Evolutionary conservation across 2,329 filamentous ascomycete species (phyloP).

Genomic region (Trichoderma harzianum): DNA sequence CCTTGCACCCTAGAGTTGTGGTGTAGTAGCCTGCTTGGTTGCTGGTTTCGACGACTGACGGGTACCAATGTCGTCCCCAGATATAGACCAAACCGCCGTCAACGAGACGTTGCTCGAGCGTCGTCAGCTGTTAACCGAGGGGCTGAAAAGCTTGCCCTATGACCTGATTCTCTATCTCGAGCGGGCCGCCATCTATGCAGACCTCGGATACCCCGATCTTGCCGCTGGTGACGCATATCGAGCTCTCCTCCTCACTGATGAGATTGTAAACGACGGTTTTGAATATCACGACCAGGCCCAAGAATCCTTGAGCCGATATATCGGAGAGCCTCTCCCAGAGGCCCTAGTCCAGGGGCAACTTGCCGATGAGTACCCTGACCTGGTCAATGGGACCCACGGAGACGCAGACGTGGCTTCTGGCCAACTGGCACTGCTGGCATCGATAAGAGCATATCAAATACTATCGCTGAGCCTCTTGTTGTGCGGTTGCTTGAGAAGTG

Average conservation of each 20-base stretch:
- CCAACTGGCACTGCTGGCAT: constrained; percentile 47
- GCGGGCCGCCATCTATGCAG: constrained; percentile 67
- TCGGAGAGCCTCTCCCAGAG: constrained; percentile 38
- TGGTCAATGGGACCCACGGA: constrained; percentile 32
- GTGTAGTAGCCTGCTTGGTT: not conserved
- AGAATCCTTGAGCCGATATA: constrained; percentile 44
- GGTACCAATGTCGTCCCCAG: constrained; percentile 25
- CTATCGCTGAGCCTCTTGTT: constrained; percentile 57
- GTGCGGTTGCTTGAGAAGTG: constrained; percentile 66
- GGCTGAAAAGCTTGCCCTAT: constrained; percentile 52
- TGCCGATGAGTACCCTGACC: constrained; percentile 32
- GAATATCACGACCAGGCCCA: constrained; percentile 74
- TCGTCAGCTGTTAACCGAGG: constrained; percentile 56
- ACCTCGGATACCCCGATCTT: constrained; percentile 83
- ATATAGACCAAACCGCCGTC: constrained; percentile 36
- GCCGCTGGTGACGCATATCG: constrained; percentile 87
- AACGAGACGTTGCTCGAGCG: constrained; percentile 48
- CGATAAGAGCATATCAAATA: constrained; percentile 58
- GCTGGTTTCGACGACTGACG: not conserved
- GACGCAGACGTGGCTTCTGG: constrained; percentile 34
- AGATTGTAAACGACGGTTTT: constrained; percentile 71
- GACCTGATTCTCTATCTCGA: constrained; percentile 64
- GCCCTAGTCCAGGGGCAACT: constrained; percentile 47
- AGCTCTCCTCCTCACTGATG: constrained; percentile 81
- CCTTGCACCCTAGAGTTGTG: not conserved